phyloP scores from a whole-genome alignment of 2,329 filamentous ascomycete species.

The Stagonosporopsis vannaccii region DNA sequence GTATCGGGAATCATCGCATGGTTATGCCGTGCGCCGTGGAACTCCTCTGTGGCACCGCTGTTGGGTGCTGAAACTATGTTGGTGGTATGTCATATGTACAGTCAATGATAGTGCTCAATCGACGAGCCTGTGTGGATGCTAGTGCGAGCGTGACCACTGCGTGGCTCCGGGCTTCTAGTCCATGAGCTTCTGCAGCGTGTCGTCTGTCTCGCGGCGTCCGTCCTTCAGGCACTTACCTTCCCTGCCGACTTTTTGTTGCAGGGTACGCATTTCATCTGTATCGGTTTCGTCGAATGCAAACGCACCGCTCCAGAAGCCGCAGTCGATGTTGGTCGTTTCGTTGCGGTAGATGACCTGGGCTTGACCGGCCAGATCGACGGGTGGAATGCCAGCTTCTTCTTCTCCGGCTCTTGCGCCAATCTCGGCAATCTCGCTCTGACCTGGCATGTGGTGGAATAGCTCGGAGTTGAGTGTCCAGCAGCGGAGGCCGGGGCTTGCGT shows the following conservation, averaged over 20 bases:
- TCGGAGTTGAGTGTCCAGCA: constrained; percentile 56
- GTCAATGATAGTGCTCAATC: constrained; percentile 5
- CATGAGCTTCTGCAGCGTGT: constrained; percentile 20
- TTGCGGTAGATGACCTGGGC: constrained; percentile 40
- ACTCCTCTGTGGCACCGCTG: neutral
- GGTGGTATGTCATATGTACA: constrained; percentile 15
- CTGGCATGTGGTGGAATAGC: constrained; percentile 55
- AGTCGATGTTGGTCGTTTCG: constrained; percentile 50
- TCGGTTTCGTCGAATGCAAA: constrained; percentile 47
- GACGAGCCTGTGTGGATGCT: neutral
- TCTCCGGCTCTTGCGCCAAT: constrained; percentile 39
- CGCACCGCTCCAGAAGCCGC: constrained; percentile 50
- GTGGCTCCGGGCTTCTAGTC: constrained; percentile 11
- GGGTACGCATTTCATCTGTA: constrained; percentile 37
- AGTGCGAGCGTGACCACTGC: neutral
- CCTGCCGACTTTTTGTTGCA: constrained; percentile 49
- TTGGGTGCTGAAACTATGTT: constrained; percentile 6
- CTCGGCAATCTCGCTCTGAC: constrained; percentile 48
- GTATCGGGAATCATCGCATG: neutral
- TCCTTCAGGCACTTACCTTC: constrained; percentile 50
- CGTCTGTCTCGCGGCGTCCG: constrained; percentile 19
- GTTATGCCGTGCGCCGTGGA: neutral
- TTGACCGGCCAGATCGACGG: constrained; percentile 46
- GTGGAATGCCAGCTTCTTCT: constrained; percentile 40
- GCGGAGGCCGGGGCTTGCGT: constrained; percentile 46